Conservation (phyloP, 176 grass and related monocot genomes). For the Avena insularis region DNA sequence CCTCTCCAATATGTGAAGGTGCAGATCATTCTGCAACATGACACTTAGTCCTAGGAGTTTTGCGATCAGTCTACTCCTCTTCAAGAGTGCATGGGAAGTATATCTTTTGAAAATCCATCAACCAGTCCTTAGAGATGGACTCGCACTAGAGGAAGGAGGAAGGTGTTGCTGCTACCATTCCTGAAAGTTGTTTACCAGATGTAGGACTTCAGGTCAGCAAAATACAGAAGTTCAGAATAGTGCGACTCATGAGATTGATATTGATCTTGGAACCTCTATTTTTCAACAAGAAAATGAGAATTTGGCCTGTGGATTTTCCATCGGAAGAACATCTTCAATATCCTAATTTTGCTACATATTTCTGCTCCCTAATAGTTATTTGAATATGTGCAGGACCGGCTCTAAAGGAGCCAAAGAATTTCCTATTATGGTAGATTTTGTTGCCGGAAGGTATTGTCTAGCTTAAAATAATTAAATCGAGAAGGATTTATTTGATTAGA, state of each 20-base stretch:
- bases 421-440: conserved; percentile 72
- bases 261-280: conserved; percentile 60
- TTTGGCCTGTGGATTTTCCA: conserved; percentile 85
- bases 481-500: no score
- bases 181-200: conserved; percentile 52
- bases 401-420: conserved; percentile 98
- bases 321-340: conserved; percentile 66
- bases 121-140: no score
- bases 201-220: conserved; percentile 31
- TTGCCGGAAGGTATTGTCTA: conserved; percentile 69
- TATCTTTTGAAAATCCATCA: no score
- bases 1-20: no score
- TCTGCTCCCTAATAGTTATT: conserved; percentile 36
- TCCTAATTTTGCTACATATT: conserved; percentile 33
- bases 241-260: conserved; percentile 30
- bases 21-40: no score
- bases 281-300: conserved; percentile 71
- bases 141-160: no score
- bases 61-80: no score
- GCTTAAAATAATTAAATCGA: no score
- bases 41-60: no score
- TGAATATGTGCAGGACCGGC: conserved; percentile 69
- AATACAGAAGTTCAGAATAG: conserved; percentile 35
- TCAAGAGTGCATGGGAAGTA: no score
- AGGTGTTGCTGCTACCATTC: no score